A percentile compares a stretch with the other conserved stretches of the same genome.
Conservation (phyloP, 768 basidiomycete genomes). For the Xanthoconium purpureum region DNA sequence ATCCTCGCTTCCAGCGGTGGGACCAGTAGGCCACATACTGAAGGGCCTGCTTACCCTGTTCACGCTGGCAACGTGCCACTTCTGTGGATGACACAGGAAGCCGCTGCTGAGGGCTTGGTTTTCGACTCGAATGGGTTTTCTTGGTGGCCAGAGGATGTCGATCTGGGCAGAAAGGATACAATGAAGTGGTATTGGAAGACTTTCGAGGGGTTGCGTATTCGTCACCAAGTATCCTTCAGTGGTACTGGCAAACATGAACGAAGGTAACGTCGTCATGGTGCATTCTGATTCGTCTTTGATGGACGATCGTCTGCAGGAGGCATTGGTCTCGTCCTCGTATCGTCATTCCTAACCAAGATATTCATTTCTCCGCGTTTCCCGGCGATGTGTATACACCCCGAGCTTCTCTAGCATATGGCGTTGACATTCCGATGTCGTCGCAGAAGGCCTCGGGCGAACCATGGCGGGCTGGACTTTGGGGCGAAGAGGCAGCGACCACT, state of each 20-base stretch:
- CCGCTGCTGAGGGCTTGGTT: conserved; percentile 1
- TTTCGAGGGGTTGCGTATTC: neutral
- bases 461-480: neutral
- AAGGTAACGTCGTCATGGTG: neutral
- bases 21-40: neutral
- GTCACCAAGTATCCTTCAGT: conserved; percentile 10
- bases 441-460: neutral
- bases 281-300: neutral
- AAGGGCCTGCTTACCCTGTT: neutral
- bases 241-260: conserved; percentile 3
- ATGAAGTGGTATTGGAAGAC: neutral
- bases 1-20: conserved; percentile 3
- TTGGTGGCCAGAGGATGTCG: conserved; percentile 8
- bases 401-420: neutral
- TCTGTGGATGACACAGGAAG: conserved; percentile 11
- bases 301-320: neutral
- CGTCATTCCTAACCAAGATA: conserved; percentile 2
- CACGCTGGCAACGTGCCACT: conserved; percentile 7
- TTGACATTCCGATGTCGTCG: neutral
- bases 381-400: neutral
- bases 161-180: neutral
- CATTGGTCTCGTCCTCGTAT: conserved; percentile 1
- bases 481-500: neutral
- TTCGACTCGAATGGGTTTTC: neutral
- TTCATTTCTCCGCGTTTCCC: neutral